Conservation (phyloP, 352 stramenopile species). For the Poterioochromonas sp. region DNA sequence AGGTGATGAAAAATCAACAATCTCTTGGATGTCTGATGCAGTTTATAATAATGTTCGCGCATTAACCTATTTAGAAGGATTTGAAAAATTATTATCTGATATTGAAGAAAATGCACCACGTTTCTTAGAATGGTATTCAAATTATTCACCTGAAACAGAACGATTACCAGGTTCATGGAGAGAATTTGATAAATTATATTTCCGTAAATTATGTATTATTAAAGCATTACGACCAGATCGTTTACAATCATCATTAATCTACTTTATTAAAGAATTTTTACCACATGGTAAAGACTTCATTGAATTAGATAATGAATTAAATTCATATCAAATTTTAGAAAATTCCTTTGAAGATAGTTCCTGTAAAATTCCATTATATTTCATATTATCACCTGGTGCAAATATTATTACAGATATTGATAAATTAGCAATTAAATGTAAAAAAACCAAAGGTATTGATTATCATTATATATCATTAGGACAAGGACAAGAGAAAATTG, state of each 20-base stretch:
- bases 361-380: conserved; percentile 78
- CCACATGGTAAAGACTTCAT: conserved; percentile 66
- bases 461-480: conserved; percentile 53
- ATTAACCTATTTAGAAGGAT: conserved; percentile 63
- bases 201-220: conserved; percentile 70
- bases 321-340: conserved; percentile 51
- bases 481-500: conserved; percentile 78
- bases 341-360: conserved; percentile 72
- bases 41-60: conserved; percentile 65
- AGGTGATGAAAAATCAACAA: conserved; percentile 52
- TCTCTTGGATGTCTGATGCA: conserved; percentile 68
- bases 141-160: conserved; percentile 63
- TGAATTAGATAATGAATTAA: conserved; percentile 59
- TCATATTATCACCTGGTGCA: conserved; percentile 79
- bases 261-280: conserved; percentile 68
- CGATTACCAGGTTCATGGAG: conserved; percentile 79
- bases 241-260: conserved; percentile 71
- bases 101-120: conserved; percentile 72
- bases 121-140: conserved; percentile 82
- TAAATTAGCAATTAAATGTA: conserved; percentile 63
- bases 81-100: conserved; percentile 69
- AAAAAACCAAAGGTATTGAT: conserved; percentile 61
- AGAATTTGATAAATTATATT: conserved; percentile 75
- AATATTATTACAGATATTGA: conserved; percentile 81
- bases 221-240: conserved; percentile 76